phyloP scores from a whole-genome alignment of 345 rosid genomes.

The Hibiscus mutabilis region DNA sequence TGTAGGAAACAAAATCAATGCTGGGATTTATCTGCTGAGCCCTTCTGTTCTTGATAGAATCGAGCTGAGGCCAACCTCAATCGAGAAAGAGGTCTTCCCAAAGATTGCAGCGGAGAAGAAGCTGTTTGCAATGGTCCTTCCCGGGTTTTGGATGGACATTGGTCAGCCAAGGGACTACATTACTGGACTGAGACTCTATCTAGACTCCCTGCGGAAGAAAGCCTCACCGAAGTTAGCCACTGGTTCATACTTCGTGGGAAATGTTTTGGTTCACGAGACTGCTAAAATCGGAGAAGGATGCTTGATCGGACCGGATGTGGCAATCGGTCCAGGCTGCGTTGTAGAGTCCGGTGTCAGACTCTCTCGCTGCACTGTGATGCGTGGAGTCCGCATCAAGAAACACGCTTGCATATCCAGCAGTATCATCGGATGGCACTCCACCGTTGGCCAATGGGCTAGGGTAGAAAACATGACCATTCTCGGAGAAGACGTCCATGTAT shows the following conservation, averaged over 20 bases:
- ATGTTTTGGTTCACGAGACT: constrained; percentile 76
- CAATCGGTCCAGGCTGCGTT: constrained; percentile 88
- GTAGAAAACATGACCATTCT: constrained; percentile 99
- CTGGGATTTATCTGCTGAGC: constrained; percentile 86
- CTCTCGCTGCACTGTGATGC: constrained; percentile 93
- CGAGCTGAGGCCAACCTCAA: constrained; percentile 88
- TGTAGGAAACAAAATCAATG: constrained; percentile 97
- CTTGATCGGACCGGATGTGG: constrained; percentile 92
- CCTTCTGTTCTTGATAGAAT: constrained; percentile 87
- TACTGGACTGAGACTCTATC: constrained; percentile 83
- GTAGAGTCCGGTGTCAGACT: constrained; percentile 95
- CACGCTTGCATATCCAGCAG: constrained; percentile 94
- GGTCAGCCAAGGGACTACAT: constrained; percentile 99
- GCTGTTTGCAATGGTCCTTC: constrained; percentile 89
- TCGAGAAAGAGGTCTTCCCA: constrained; percentile 95
- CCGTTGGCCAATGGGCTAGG: constrained; percentile 93
- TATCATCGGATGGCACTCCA: constrained; percentile 96
- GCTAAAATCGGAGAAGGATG: constrained; percentile 96
- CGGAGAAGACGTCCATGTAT: constrained; percentile 91
- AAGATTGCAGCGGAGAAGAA: constrained; percentile 70
- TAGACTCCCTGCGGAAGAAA: constrained; percentile 75
- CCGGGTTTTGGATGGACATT: constrained; percentile 99
- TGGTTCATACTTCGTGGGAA: constrained; percentile 70
- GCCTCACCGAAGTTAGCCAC: constrained; percentile 52
- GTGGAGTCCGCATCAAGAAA: constrained; percentile 89